These are phyloP conservation scores for Perilla frutescens DNA, from an alignment of 257 asterid species.

Conservation along the genomic window DNA sequence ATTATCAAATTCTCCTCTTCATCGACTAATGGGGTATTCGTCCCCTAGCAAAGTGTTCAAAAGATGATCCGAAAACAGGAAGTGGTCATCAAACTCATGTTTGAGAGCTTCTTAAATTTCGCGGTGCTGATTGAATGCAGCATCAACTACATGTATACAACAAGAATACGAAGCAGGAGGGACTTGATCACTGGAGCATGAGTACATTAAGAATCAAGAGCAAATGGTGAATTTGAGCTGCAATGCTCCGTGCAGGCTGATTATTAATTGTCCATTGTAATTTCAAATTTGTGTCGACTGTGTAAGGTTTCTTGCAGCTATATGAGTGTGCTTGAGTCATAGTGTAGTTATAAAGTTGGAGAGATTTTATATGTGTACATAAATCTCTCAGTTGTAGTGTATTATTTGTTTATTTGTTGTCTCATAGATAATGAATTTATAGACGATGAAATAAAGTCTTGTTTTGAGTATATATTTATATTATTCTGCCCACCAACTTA, in stretches of 20 bases:
- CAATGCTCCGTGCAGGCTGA: not conserved
- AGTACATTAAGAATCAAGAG: not conserved
- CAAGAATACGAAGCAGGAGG: not conserved
- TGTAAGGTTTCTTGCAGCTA: constrained; percentile 24
- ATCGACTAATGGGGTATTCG: constrained; percentile 86
- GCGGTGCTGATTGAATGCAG: too few relatives aligned
- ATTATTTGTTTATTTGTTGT: constrained; percentile 22
- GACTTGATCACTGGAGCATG: not conserved
- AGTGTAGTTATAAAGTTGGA: constrained; percentile 21
- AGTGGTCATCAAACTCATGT: too few relatives aligned
- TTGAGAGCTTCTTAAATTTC: too few relatives aligned
- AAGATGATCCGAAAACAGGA: constrained; percentile 29
- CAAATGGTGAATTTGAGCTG: not conserved
- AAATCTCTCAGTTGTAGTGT: constrained; percentile 8
- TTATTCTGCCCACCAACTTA: too few relatives aligned
- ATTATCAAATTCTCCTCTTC: constrained; percentile 64
- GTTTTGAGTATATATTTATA: too few relatives aligned
- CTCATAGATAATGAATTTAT: constrained; percentile 16
- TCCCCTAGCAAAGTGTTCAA: constrained; percentile 67
- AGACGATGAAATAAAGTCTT: not conserved
- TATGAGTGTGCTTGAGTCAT: constrained; percentile 22
- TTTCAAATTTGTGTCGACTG: not conserved
- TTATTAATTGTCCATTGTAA: not conserved
- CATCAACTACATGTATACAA: not conserved
- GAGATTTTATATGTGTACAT: constrained; percentile 31